Percentiles rank a stretch among this genome's conserved stretches.
Evolutionary conservation across 1,139 yeast species (phyloP).

Genomic region (Candida sanyaensis): DNA sequence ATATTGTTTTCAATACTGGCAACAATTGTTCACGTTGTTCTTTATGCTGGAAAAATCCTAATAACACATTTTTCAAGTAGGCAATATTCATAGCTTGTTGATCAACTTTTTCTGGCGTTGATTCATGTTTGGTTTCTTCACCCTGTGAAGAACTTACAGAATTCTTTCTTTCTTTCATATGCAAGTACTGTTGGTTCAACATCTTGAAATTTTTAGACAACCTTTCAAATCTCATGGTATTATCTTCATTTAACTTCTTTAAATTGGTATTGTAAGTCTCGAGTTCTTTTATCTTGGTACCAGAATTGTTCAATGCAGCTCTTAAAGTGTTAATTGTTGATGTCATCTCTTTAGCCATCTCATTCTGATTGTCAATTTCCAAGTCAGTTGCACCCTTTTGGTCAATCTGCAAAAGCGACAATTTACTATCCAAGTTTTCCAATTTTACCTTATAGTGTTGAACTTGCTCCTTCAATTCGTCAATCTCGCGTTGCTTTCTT

Average conservation of each 20-base stretch:
- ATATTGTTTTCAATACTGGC: conserved; percentile 79
- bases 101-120: background rate
- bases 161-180: conserved; percentile 18
- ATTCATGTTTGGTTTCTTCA: conserved; percentile 1
- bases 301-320: conserved; percentile 51
- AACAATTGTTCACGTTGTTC: conserved; percentile 85
- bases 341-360: conserved; percentile 13
- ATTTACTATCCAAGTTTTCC: conserved; percentile 40
- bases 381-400: background rate
- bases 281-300: conserved; percentile 52
- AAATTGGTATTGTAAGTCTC: conserved; percentile 60
- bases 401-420: conserved; percentile 24
- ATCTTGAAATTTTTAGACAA: conserved; percentile 66
- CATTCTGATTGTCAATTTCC: conserved; percentile 21
- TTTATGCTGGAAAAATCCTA: conserved; percentile 87
- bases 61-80: conserved; percentile 80
- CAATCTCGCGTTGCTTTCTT: conserved; percentile 53
- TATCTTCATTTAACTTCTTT: conserved; percentile 68
- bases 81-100: conserved; percentile 49
- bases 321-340: conserved; percentile 49
- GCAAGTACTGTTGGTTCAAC: conserved; percentile 57
- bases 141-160: background rate
- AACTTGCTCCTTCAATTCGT: conserved; percentile 38
- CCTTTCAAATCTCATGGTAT: conserved; percentile 63
- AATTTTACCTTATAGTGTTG: conserved; percentile 30